A percentile compares a stretch with the other conserved stretches of the same genome.
phyloP scores from a whole-genome alignment of 2,329 filamentous ascomycete species.

The Aspergillus sp. region DNA sequence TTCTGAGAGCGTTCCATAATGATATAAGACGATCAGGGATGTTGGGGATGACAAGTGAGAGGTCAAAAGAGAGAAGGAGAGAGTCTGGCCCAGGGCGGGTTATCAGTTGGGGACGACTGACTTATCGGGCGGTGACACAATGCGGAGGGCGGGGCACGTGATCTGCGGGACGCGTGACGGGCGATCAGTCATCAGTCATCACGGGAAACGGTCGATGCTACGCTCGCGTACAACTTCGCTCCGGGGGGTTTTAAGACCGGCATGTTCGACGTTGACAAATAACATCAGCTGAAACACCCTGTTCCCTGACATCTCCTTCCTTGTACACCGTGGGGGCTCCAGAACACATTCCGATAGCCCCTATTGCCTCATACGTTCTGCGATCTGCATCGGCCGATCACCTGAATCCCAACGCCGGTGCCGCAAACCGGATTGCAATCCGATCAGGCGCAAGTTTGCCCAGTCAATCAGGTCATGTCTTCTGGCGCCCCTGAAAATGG shows the following conservation, averaged over 20 bases:
- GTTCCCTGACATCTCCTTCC: background rate
- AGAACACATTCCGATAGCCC: background rate
- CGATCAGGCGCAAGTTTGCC: conserved; percentile 4
- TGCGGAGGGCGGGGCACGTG: conserved; percentile 24
- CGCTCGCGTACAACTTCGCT: background rate
- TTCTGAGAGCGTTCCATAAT: conserved; percentile 22
- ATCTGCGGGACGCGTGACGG: conserved; percentile 11
- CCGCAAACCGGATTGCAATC: background rate
- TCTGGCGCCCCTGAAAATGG: conserved; percentile 25
- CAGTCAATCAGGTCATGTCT: conserved; percentile 23
- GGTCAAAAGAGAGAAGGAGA: background rate
- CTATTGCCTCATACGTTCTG: conserved; percentile 3
- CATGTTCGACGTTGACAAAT: background rate
- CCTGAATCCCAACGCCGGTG: conserved; percentile 19
- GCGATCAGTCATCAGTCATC: background rate
- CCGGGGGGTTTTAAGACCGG: background rate
- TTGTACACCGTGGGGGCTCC: background rate
- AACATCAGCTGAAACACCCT: background rate
- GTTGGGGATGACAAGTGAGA: conserved; percentile 3
- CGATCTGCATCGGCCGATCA: conserved; percentile 31
- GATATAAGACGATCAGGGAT: conserved; percentile 16
- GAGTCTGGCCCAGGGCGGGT: background rate
- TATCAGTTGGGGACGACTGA: conserved; percentile 5
- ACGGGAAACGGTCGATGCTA: background rate
- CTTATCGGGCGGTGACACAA: conserved; percentile 23